Evolutionary conservation across 2,329 filamentous ascomycete genomes (phyloP), one percentile per base, ranked within the genome.

Genomic region (Lasiodiplodia sp.): DNA sequence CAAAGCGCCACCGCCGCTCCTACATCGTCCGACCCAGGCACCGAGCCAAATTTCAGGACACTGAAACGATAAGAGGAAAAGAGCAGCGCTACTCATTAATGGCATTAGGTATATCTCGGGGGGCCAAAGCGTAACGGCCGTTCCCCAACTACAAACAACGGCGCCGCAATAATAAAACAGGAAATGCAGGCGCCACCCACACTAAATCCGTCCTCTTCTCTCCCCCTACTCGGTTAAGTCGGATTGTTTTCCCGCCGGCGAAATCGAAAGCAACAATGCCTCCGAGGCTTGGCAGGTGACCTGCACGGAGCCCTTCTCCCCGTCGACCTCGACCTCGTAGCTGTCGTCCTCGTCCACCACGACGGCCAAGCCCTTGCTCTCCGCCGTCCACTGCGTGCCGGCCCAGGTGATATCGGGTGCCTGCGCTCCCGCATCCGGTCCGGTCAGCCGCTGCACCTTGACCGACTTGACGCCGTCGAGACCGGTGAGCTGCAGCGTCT

Each of bases 281-380:
- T 67, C 64, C 10, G 64, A 67, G 18, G 64, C 64, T 40, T 67
- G 64, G 44, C 57, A 51, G 16, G 21, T 16, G 16, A 67, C 37
- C 4, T 57, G 25, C 7, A 67, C 38, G 14, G 53, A 37, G 18
- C 64, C 64, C 6, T 16, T 11, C 18, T 34, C 53, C 3, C 12
- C 23, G 5, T 34, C 44, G 28, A 58, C 53, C n/a, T 58, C 25
- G 4, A 34, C 23, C 14, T 3, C 11, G 28, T 8, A 25, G 18
- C 52, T 6, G 16, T 49, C 64, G 23, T 38, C 8, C 8, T 34
- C 31, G 5, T 2, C 25, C 8, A 67, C 64, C 12, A 16, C 40
- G 12, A 67, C 64, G 5, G 64, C 53, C 64, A 67, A 18, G 2
- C 64, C 64, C 16, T 49, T 51, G 53, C 64, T 67, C 53, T 67